A percentile compares a stretch with the other conserved stretches of the same genome.
These are phyloP conservation scores for Nakazawaea wyomingensis DNA, from an alignment of 805 yeast genomes.

Conservation along the genomic window DNA sequence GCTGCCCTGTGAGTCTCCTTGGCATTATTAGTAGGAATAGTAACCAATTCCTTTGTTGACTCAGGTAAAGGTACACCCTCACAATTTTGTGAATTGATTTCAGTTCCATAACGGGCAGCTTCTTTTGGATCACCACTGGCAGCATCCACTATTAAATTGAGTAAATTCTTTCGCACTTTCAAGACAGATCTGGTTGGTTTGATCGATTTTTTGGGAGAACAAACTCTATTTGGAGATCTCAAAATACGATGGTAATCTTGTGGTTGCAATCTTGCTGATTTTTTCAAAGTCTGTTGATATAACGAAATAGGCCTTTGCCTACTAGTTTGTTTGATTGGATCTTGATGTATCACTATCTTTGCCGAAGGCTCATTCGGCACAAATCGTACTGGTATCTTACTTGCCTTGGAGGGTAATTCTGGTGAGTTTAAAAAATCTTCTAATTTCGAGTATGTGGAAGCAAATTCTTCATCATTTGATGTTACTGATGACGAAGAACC, in stretches of 20 bases:
- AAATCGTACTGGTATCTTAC: constrained; percentile 11
- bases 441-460: constrained; percentile 3
- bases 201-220: constrained; percentile 33
- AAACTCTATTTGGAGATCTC: constrained; percentile 35
- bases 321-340: constrained; percentile 5
- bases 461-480: neutral
- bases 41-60: constrained; percentile 50
- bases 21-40: constrained; percentile 44
- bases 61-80: constrained; percentile 61
- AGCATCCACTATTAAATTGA: constrained; percentile 54
- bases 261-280: constrained; percentile 12
- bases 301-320: constrained; percentile 1
- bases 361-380: neutral
- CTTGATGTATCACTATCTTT: constrained; percentile 9
- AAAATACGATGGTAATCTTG: constrained; percentile 13
- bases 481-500: constrained; percentile 1
- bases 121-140: constrained; percentile 56
- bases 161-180: constrained; percentile 23
- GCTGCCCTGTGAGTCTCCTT: constrained; percentile 28
- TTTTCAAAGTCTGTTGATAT: constrained; percentile 8
- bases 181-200: constrained; percentile 30
- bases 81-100: constrained; percentile 56
- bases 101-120: constrained; percentile 67
- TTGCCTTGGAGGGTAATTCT: neutral
- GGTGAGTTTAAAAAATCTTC: constrained; percentile 2